Evolutionary conservation across 148 eudicot species (phyloP), one percentile per base, ranked within the genome.

Genomic region (Rhododendron williamsianum): DNA sequence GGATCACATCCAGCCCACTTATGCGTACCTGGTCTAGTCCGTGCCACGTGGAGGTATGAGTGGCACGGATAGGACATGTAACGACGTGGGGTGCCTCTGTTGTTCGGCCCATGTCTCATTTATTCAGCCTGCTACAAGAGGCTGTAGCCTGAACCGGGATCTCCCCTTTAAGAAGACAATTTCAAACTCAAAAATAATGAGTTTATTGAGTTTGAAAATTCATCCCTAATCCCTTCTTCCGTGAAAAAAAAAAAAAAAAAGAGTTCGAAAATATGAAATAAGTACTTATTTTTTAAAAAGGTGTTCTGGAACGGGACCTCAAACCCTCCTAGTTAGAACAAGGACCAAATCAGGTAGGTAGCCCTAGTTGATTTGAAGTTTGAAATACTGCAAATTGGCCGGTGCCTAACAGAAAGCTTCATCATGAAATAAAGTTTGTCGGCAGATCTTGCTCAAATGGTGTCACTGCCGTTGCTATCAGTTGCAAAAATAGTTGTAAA

Each of bases 381-480:
- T 30, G 2, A 69, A 27, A 69, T 27, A 25, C 27, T 46, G 43
- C 25, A 43, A 45, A 23, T n/a, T 13, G 12, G 13, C 27, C 35
- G 60, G 41, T 54, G 58, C 56, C 84, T 49, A 27, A 27, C 56
- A 69, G 78, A 69, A 5, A 83, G 84, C 41, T 38, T 35, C 54
- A 74, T 35, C 13, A 23, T 19, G 15, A 38, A 9, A 23, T 51
- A 54, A 9, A 84, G 3, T 52, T 23, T 60, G 71, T 73, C 80
- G 54, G 76, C 83, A 45, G 58, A 73, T 13, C 73, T 35, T 23
- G 7, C 33, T 72, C 9, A 13, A 72, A 13, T 52, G 72, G 54
- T 35, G 35, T 52, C 15, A 54, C 56, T 84, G 63, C 81, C 51
- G 27, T 84, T 69, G n/a, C 77, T 13, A n/a, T 76, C 81, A 76